A percentile compares a stretch with the other conserved stretches of the same genome.
Conservation (phyloP, 768 basidiomycete species). For the Megacollybia marginata region DNA sequence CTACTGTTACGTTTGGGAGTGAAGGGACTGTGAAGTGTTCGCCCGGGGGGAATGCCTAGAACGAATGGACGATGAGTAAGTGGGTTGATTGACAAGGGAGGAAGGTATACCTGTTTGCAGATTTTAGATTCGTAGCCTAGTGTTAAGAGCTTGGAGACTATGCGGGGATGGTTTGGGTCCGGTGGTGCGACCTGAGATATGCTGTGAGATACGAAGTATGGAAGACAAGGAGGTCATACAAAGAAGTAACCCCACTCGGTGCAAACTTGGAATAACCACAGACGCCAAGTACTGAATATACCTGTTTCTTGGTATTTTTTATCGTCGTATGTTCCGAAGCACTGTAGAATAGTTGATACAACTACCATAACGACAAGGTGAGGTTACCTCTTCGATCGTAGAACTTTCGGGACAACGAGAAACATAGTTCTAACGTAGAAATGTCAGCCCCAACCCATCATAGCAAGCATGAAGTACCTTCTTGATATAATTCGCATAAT, state of each 20-base stretch:
- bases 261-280: constrained; percentile 90
- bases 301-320: constrained; percentile 52
- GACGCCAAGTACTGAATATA: constrained; percentile 70
- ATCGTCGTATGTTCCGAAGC: constrained; percentile 81
- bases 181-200: constrained; percentile 61
- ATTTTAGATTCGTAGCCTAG: constrained; percentile 38
- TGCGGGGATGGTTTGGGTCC: constrained; percentile 57
- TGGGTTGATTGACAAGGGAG: background rate
- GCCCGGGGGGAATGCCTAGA: constrained; percentile 74
- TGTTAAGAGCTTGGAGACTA: constrained; percentile 74
- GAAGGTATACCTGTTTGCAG: constrained; percentile 21
- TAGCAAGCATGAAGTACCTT: constrained; percentile 29
- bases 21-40: constrained; percentile 63
- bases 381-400: constrained; percentile 43
- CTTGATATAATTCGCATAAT: constrained; percentile 75
- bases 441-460: background rate
- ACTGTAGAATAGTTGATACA: constrained; percentile 39
- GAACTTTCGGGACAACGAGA: constrained; percentile 44
- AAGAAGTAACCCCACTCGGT: constrained; percentile 95
- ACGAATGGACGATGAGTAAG: background rate
- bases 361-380: background rate
- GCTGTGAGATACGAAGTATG: background rate
- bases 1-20: constrained; percentile 72
- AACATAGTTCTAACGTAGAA: constrained; percentile 38
- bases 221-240: constrained; percentile 29